A percentile compares a stretch with the other conserved stretches of the same genome.
Evolutionary conservation across 108 stramenopile genomes (phyloP).

Genomic region (Skeletonema grethae): DNA sequence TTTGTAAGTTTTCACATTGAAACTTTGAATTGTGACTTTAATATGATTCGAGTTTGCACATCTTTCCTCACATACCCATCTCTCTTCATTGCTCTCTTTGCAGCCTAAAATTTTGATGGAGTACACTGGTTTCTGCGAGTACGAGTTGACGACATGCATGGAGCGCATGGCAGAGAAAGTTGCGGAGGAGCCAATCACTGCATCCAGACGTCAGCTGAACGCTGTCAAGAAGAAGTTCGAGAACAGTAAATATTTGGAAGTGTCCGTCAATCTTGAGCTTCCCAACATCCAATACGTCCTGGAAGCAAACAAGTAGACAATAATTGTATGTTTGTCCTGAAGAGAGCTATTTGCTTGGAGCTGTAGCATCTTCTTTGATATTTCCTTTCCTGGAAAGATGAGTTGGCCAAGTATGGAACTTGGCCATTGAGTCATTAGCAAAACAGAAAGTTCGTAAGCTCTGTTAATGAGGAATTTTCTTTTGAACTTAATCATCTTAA

Average conservation of each 20-base stretch:
- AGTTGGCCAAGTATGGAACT: not conserved
- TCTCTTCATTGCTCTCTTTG: not conserved
- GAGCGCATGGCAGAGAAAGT: constrained; percentile 55
- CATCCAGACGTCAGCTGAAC: constrained; percentile 51
- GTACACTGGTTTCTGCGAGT: constrained; percentile 64
- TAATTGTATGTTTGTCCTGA: not conserved
- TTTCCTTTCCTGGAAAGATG: not conserved
- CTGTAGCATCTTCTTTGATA: constrained; percentile 1
- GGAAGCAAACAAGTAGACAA: not conserved
- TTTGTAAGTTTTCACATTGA: constrained; percentile 22
- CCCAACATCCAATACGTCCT: constrained; percentile 30
- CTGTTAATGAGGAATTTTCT: too few species aligned
- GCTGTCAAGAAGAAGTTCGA: constrained; percentile 76
- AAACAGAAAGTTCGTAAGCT: not conserved
- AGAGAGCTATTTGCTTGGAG: constrained; percentile 16
- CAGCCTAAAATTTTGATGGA: constrained; percentile 59
- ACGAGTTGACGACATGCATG: constrained; percentile 32
- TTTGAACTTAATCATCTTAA: not conserved
- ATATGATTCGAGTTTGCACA: constrained; percentile 7
- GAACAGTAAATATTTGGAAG: constrained; percentile 49
- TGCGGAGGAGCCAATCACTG: constrained; percentile 54
- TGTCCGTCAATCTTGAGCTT: constrained; percentile 43
- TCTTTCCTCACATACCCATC: not conserved
- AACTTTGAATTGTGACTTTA: not conserved
- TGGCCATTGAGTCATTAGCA: not conserved